Percentiles rank a stretch among this genome's conserved stretches.
phyloP scores from a whole-genome alignment of 192 early-diverging fungal genomes.

The Allomyces arbusculus region DNA sequence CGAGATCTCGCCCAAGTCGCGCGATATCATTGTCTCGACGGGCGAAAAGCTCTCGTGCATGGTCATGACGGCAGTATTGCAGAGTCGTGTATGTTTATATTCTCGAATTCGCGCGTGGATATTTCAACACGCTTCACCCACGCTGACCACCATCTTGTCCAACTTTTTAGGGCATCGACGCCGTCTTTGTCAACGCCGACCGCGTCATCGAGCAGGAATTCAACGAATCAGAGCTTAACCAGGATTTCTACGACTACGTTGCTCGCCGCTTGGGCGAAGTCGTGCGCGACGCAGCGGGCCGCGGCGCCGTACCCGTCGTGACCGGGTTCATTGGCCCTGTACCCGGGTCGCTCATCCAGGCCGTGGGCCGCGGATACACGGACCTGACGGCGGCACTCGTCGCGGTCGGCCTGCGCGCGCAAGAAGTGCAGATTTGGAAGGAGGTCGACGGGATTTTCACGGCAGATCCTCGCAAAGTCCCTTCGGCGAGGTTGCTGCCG shows the following conservation, averaged over 20 bases:
- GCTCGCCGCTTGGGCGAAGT: constrained; percentile 39
- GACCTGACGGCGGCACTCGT: constrained; percentile 89
- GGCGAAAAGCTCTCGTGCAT: constrained; percentile 89
- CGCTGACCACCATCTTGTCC: background rate
- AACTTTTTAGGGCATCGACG: constrained; percentile 42
- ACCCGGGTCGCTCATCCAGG: constrained; percentile 72
- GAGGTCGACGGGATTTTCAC: constrained; percentile 99
- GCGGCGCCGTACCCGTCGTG: constrained; percentile 66
- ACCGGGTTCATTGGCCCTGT: constrained; percentile 96
- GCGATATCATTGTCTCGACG: constrained; percentile 80
- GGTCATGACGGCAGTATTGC: constrained; percentile 65
- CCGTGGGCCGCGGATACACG: constrained; percentile 93
- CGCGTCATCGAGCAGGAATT: constrained; percentile 65
- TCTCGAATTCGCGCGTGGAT: no score
- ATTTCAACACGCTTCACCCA: no score
- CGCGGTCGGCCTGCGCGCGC: constrained; percentile 68
- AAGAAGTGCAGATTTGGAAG: constrained; percentile 97
- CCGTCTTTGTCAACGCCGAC: constrained; percentile 71
- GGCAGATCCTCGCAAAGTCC: constrained; percentile 92
- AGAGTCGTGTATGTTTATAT: constrained; percentile 20
- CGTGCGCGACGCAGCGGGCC: constrained; percentile 15
- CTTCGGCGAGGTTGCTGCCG: constrained; percentile 56
- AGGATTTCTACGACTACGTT: constrained; percentile 93
- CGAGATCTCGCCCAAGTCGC: constrained; percentile 88
- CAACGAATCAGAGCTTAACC: constrained; percentile 58